Evolutionary conservation across 164 flowering plant species (phyloP).

Genomic region (Nelumbo lutea): DNA sequence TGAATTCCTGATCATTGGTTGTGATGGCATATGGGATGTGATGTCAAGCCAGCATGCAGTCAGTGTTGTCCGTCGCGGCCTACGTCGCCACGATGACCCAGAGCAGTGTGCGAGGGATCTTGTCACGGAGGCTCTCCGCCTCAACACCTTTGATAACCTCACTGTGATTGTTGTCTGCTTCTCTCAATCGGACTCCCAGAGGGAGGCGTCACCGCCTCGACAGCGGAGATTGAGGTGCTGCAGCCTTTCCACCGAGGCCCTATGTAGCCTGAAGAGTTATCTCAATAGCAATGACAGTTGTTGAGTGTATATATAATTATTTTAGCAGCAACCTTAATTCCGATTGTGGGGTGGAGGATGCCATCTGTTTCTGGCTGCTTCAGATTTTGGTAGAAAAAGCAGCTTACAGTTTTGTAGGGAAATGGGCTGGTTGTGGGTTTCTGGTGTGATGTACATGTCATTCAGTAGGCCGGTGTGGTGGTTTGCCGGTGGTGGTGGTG

Average conservation of each 20-base stretch:
- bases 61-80: slow-evolving; percentile 57
- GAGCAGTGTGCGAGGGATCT: slow-evolving; percentile 71
- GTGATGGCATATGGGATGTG: slow-evolving; percentile 95
- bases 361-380: slow-evolving; percentile 25
- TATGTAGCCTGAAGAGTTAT: slow-evolving; percentile 50
- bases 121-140: slow-evolving; percentile 57
- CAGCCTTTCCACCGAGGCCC: slow-evolving; percentile 61
- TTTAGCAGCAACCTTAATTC: neutral
- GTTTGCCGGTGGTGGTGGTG: neutral
- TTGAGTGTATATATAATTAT: slow-evolving; percentile 12
- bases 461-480: neutral
- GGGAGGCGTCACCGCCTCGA: slow-evolving; percentile 25
- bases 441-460: no score
- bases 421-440: neutral
- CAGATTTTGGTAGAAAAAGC: slow-evolving; percentile 20
- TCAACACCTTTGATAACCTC: slow-evolving; percentile 62
- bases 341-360: neutral
- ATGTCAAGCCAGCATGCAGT: slow-evolving; percentile 87
- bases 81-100: slow-evolving; percentile 70
- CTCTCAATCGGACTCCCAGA: slow-evolving; percentile 19
- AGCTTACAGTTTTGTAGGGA: slow-evolving; percentile 33
- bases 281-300: slow-evolving; percentile 31
- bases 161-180: slow-evolving; percentile 79
- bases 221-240: slow-evolving; percentile 40
- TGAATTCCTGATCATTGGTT: slow-evolving; percentile 81